Conservation (phyloP, 441 rosid genomes). For the Erodium trifolium region DNA sequence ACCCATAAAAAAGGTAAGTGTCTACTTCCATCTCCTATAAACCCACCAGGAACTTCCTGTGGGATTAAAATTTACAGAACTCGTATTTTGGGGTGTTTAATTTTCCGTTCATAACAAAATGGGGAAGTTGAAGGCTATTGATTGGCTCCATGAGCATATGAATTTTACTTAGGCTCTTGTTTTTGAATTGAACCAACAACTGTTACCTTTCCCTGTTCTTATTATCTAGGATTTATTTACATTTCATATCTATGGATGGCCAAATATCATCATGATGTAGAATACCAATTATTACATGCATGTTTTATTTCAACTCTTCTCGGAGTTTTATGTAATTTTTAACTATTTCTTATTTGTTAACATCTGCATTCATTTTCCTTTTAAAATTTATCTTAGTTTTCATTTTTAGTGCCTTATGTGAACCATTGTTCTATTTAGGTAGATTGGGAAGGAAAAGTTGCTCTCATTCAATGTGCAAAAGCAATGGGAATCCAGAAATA, state of each 20-base stretch:
- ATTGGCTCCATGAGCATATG: not conserved
- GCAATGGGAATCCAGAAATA: slow-evolving; percentile 87
- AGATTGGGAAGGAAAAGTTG: slow-evolving; percentile 99
- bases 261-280: not conserved
- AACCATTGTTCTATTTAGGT: slow-evolving; percentile 50
- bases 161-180: not conserved
- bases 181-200: not conserved
- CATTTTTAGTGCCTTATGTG: not conserved
- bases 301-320: not conserved
- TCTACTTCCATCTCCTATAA: not conserved
- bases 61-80: not conserved
- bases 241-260: not conserved
- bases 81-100: no score
- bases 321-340: not conserved
- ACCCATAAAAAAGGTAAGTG: slow-evolving; percentile 70
- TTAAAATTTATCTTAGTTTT: no score
- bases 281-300: not conserved
- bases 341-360: not conserved
- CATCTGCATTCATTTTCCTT: not conserved
- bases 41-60: not conserved
- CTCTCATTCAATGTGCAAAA: slow-evolving; percentile 88
- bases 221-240: not conserved
- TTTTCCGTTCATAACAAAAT: not conserved
- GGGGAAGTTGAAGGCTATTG: no score
- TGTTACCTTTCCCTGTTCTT: not conserved